A percentile compares a stretch with the other conserved stretches of the same genome.
Conservation (phyloP, 2,329 filamentous ascomycete genomes). For the Thielaviopsis cerberus region DNA sequence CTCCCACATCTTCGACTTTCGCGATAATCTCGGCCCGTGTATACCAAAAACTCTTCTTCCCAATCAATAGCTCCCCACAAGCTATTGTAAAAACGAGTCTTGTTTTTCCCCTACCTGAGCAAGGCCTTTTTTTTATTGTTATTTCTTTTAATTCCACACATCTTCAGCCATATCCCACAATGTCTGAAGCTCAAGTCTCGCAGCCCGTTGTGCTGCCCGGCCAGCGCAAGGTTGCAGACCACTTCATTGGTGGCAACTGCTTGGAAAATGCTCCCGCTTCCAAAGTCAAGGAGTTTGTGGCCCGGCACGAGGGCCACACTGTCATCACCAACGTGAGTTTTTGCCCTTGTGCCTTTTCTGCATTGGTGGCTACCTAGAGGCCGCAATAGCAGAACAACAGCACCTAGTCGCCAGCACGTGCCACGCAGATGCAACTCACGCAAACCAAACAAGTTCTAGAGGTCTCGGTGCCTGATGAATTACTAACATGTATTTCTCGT, state of each 20-base stretch:
- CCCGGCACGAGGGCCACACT: slow-evolving; percentile 76
- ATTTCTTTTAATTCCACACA: slow-evolving; percentile 7
- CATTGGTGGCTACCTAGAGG: not conserved
- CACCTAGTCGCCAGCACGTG: not conserved
- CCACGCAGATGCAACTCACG: not conserved
- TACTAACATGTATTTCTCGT: not conserved
- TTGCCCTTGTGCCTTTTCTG: not conserved
- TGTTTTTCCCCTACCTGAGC: slow-evolving; percentile 5
- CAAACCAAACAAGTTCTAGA: not conserved
- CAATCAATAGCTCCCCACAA: slow-evolving; percentile 1
- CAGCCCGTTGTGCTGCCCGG: slow-evolving; percentile 29
- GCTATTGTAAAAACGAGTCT: not conserved
- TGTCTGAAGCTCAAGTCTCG: slow-evolving; percentile 30
- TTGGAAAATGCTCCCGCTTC: slow-evolving; percentile 64
- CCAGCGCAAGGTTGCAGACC: slow-evolving; percentile 56
- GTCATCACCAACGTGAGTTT: slow-evolving; percentile 85
- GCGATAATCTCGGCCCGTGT: not conserved
- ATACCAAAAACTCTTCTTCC: not conserved
- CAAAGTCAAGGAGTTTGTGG: slow-evolving; percentile 91
- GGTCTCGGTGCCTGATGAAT: slow-evolving; percentile 2
- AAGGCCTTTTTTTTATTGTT: slow-evolving; percentile 1
- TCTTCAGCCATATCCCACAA: slow-evolving; percentile 18
- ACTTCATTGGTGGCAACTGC: slow-evolving; percentile 93
- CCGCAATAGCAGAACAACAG: not conserved
- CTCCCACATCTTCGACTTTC: slow-evolving; percentile 9